Evolutionary conservation across 805 yeast genomes (phyloP), one percentile per base, ranked within the genome.

Genomic region (Candida glaebosa): DNA sequence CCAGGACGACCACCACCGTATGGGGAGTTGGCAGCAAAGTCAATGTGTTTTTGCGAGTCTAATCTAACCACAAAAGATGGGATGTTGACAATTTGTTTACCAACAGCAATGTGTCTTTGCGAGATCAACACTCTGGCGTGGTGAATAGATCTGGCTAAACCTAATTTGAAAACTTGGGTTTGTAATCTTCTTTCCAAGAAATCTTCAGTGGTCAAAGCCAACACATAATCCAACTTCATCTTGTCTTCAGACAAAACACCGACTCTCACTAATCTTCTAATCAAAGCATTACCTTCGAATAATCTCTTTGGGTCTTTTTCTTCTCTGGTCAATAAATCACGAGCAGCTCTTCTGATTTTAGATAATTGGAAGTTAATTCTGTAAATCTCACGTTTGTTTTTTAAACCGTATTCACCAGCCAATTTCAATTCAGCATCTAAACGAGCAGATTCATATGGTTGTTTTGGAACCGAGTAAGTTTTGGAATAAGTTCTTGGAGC

Each of bases 1-100:
- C 99, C 99, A 62, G 99, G 95, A 82, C 99, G 91, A 64, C 96
- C 99, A 79, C 99, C 99, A 76, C 99, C 99, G 90, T 87, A 91
- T 75, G 99, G 99, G 60, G 99, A 93, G 74, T 87, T 88, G 72
- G 93, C 85, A 65, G 99, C 95, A 67, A 91, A 93, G 84, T 93
- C 98, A 78, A 93, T 88, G 89, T 93, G 98, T 87, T 93, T 93
- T 80, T 93, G 99, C 59, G 99, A 90, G 81, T 93, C 99, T 72
- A 93, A 86, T 82, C 99, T 95, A 56, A 93, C 99, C 84, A 90
- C 86, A 91, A 93, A 93, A 57, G 98, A 91, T 76, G 99, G 98
- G 60, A 93, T 86, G 81, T 82, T 87, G 75, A 93, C 99, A 63
- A 89, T 82, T 81, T 93, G 99, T 86, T 95, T 93, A 78, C 99